phyloP scores from a whole-genome alignment of 352 stramenopile species.

The Phytophthora multivora region DNA sequence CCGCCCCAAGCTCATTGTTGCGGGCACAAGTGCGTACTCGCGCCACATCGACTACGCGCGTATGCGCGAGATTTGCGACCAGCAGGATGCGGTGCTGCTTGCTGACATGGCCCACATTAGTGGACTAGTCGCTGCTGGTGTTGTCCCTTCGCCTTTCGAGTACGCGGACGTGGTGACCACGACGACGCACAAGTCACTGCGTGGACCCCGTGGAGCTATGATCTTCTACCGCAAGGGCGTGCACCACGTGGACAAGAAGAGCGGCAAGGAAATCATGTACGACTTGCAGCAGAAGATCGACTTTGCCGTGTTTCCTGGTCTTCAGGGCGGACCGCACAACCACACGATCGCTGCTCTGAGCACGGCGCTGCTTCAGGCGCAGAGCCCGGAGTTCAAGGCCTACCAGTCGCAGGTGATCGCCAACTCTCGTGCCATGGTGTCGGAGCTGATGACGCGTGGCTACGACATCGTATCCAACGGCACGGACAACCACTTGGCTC shows the following conservation, averaged over 20 bases:
- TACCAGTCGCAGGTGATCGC: constrained; percentile 97
- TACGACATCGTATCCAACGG: constrained; percentile 98
- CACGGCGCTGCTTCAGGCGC: constrained; percentile 96
- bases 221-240: constrained; percentile 99
- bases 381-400: constrained; percentile 95
- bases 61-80: constrained; percentile 96
- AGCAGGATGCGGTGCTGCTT: constrained; percentile 96
- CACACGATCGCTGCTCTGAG: constrained; percentile 99
- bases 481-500: constrained; percentile 98
- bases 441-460: constrained; percentile 89
- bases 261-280: constrained; percentile 89
- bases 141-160: constrained; percentile 98
- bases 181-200: constrained; percentile 99
- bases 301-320: constrained; percentile 98
- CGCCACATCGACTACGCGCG: constrained; percentile 99
- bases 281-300: constrained; percentile 99
- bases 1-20: constrained; percentile 98
- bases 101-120: constrained; percentile 99
- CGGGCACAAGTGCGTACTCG: constrained; percentile 98
- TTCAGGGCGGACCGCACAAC: constrained; percentile 99
- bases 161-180: constrained; percentile 99
- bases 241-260: constrained; percentile 95
- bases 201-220: constrained; percentile 98
- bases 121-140: constrained; percentile 95
- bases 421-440: constrained; percentile 91